Base-by-base conservation (phyloP, 768 basidiomycete species). In the Kockovaella imperatae region DNA sequence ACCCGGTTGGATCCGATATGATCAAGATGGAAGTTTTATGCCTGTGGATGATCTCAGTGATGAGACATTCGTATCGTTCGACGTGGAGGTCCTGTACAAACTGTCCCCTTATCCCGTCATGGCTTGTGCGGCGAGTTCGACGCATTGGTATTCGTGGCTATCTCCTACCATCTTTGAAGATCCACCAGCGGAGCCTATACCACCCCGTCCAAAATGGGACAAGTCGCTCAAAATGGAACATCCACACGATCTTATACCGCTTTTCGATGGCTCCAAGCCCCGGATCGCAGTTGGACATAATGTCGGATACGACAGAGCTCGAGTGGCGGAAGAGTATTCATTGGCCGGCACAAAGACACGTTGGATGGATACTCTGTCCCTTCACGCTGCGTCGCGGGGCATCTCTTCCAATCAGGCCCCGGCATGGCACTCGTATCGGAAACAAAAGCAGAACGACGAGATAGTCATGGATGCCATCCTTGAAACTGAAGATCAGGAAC, bases 91-190 rank as follows among this genome's bases (percentile, higher is more conserved):
- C 0, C 78, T 97, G 1, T 79, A 80, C 23, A 80, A 86, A 63
- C 79, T 85, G 41, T 82, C 82, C 1, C 57, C 68, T 0, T 88
- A 80, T 64, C 79, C 93, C 11, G 74, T 96, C 64, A 83, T 97
- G 76, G 91, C 95, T 1, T 83, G 82, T 51, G 91, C 91, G 3
- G 86, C 80, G 1, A 83, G 88, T 4, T 75, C 78, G 20, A 81
- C 80, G 41, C 83, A 81, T 1, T 97, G 95, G 93, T 99, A 97
- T 64, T 80, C 80, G 3, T 99, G 95, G 91, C 80, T 95, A 53
- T 90, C 87, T 0, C 95, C 95, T 0, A 59, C 61, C 0, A 42
- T 71, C 2, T 71, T 71, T 45, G 50, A 60, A 26, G 34, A 47
- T 5, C 56, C 56, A 1, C 57, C 59, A 4, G 26, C 13, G 3